Base-by-base conservation (phyloP, 345 rosid genomes). In the Moricandia arvensis region DNA sequence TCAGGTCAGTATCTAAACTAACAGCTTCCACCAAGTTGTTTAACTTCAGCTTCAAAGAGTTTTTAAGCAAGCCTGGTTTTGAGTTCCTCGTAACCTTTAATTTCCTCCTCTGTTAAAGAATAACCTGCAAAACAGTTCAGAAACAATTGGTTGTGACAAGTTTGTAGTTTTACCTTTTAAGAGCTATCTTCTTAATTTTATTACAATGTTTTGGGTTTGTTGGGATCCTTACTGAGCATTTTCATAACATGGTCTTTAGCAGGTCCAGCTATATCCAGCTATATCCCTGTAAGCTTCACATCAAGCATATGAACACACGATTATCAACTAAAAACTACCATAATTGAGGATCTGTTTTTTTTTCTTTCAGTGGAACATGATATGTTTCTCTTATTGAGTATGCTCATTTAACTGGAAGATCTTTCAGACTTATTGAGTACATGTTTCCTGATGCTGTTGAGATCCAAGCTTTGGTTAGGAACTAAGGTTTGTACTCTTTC, bases 371-470 rank as follows among this genome's bases (percentile, higher is more conserved):
- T 86, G 98, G 98, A 21, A 96, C 97, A 21, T 97, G 90, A 72
- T 97, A 93, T 79, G 93, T 93, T 47, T 97, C 91, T 65, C 82
- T 91, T 76, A 88, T 94, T 1, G 98, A 91, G 86, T 94, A 94
- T 65, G 97, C 97, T 1, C 87, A 85, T 62, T 49, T 94, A 76
- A 94, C 96, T 2, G 95, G 98, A 10, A 78, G 91, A 34, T 94
- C 93, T 8, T 94, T 68, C 37, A 85, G 98, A 87, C 95, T 91
- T n/a, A 94, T 94, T 4, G 97, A 91, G 79, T 94, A 94, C 69
- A 89, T 89, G 97, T 91, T 94, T 80, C 98, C 98, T 0, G 98
- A 94, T 79, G 85, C 98, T 38, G 93, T 90, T 55, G 98, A 94
- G 81, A 96, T 94, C 70, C 96, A 91, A 79, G 97, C 84, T 72